Evolutionary conservation across 495 filamentous ascomycete species (phyloP).

Genomic region (Astrocystis sublimbata): DNA sequence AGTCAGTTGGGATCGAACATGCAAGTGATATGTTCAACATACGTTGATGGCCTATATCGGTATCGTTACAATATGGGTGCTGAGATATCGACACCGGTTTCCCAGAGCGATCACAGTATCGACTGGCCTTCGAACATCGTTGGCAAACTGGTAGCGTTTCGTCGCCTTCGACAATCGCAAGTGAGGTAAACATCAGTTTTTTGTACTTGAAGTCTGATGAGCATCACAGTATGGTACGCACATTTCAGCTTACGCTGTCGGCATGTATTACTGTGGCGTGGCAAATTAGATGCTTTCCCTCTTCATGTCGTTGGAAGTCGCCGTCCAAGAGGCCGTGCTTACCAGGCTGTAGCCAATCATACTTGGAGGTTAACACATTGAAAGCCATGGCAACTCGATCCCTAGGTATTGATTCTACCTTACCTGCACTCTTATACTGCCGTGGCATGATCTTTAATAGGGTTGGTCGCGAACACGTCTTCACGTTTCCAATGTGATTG

Average conservation of each 20-base stretch:
- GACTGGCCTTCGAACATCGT: conserved; percentile 26
- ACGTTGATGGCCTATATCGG: not conserved
- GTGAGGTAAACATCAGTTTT: not conserved
- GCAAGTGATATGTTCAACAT: not conserved
- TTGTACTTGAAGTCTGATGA: not conserved
- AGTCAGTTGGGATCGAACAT: not conserved
- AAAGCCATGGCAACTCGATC: not conserved
- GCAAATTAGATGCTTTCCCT: not conserved
- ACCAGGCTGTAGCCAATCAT: conserved; percentile 7
- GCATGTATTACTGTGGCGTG: conserved; percentile 31
- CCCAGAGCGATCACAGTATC: conserved; percentile 30
- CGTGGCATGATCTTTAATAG: conserved; percentile 7
- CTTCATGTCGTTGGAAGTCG: not conserved
- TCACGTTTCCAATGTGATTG: no score
- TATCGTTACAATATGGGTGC: not conserved
- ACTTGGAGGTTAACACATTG: not conserved
- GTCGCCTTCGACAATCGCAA: conserved; percentile 26
- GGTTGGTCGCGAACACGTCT: no score
- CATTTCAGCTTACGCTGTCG: conserved; percentile 38
- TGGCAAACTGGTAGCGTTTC: conserved; percentile 29
- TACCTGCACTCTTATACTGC: conserved; percentile 8
- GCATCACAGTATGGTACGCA: conserved; percentile 18
- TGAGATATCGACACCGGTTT: not conserved
- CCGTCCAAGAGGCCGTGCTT: not conserved
- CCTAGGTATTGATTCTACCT: not conserved